Percentiles rank a stretch among this genome's conserved stretches.
phyloP scores from a whole-genome alignment of 768 basidiomycete genomes.

The Cystofilobasidium capitatum region DNA sequence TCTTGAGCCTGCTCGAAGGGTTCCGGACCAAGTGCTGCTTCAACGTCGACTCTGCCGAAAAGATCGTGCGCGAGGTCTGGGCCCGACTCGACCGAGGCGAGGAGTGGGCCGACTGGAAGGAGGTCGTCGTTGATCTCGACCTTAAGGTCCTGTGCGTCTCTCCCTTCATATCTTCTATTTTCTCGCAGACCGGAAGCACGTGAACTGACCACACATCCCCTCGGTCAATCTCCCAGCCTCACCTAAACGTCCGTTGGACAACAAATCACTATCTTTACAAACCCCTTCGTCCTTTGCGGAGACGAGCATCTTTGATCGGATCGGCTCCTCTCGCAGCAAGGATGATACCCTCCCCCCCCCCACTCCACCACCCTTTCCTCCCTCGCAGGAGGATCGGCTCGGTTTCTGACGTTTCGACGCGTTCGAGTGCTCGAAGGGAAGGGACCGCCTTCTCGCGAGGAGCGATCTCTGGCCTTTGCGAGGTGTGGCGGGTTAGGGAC shows the following conservation, averaged over 20 bases:
- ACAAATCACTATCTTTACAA: too few species aligned
- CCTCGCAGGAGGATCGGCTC: neutral
- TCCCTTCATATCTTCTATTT: neutral
- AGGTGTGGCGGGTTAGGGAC: too few species aligned
- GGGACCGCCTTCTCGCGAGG: neutral
- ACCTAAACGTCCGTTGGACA: neutral
- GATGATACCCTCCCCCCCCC: neutral
- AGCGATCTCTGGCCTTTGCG: neutral
- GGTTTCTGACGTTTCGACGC: too few species aligned
- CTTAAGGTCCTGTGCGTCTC: constrained; percentile 25
- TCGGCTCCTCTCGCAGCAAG: neutral
- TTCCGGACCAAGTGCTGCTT: constrained; percentile 40
- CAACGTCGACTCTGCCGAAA: constrained; percentile 42
- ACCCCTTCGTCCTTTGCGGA: neutral
- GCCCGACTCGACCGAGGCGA: constrained; percentile 27
- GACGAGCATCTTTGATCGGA: neutral
- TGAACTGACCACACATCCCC: neutral
- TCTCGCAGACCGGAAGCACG: neutral
- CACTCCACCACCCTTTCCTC: neutral
- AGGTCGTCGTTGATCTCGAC: constrained; percentile 29
- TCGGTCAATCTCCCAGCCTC: constrained; percentile 4
- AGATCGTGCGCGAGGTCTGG: constrained; percentile 36
- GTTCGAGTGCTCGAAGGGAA: neutral
- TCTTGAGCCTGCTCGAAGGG: constrained; percentile 33
- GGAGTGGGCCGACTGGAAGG: constrained; percentile 29